Evolutionary conservation across 2,329 filamentous ascomycete genomes (phyloP), one percentile per base, ranked within the genome.

Genomic region (Talaromyces pinophilus): DNA sequence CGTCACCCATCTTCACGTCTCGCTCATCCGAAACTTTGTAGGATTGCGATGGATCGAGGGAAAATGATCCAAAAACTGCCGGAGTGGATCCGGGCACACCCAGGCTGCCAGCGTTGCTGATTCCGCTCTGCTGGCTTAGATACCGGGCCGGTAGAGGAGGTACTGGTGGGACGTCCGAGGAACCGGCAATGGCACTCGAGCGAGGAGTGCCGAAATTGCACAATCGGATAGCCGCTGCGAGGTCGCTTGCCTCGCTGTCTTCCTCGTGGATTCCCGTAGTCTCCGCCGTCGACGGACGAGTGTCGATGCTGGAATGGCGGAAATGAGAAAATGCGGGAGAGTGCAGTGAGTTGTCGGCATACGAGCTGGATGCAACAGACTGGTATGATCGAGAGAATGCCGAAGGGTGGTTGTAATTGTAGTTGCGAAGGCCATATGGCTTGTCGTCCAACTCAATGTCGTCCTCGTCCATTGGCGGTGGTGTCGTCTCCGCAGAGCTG

Each of bases 401-500:
- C 64, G 78, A 80, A 69, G 75, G 60, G 59, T 75, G 76, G 71
- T 72, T 72, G 55, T 75, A 70, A 74, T 86, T 88, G 72, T 86
- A 85, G 63, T 87, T 59, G 62, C 62, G 42, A 76, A 69, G 10
- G 48, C 62, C 30, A 40, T 40, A 65, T 19, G 57, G 42, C 7
- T 60, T 62, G 25, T 35, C 42, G 79, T 67, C 61, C 40, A 90
- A 90, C 57, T 79, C 73, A 69, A 72, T 75, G 65, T 73, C 85
- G 64, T 86, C 84, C 66, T 94, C 91, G 69, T 85, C 82, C 72
- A 90, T 87, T 22, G 94, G 94, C 63, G 94, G 93, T 55, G 95
- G 95, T 17, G 94, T 97, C 59, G 93, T 98, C 76, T 97, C 92
- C 46, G 90, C 89, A 62, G 94, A 98, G 82, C 93, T 96, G 74